Percentiles rank a stretch among this genome's conserved stretches.
Evolutionary conservation across 148 eudicot species (phyloP).

Genomic region (Pouteria glomerata): DNA sequence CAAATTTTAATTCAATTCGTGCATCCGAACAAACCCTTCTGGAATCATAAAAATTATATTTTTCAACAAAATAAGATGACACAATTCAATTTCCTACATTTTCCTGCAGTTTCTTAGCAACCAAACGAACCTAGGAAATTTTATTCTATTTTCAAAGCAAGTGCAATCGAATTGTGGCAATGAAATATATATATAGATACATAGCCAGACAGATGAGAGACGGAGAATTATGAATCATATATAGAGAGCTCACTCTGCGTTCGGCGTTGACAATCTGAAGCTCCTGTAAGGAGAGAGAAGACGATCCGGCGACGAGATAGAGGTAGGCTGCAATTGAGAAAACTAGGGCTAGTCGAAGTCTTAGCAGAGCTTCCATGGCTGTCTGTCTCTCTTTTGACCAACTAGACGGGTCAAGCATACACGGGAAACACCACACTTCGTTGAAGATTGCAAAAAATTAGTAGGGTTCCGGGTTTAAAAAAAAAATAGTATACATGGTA

Average conservation of each 20-base stretch:
- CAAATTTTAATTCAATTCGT: background rate
- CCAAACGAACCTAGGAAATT: background rate
- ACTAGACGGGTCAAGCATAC: background rate
- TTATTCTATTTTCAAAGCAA: background rate
- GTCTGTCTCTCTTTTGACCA: conserved; percentile 7
- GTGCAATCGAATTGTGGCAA: background rate
- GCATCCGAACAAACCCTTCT: background rate
- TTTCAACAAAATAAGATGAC: background rate
- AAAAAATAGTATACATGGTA: too few relatives aligned
- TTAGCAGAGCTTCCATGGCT: conserved; percentile 32
- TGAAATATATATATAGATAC: background rate
- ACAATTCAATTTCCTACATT: background rate
- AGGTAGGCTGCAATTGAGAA: conserved; percentile 24
- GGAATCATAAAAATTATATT: background rate
- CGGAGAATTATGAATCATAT: background rate
- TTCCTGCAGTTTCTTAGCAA: background rate
- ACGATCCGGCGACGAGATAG: conserved; percentile 25
- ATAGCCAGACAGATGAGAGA: background rate
- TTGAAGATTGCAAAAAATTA: too few relatives aligned
- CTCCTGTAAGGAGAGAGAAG: conserved; percentile 28
- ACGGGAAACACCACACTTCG: too few relatives aligned
- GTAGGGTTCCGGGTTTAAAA: too few relatives aligned
- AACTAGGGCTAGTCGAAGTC: conserved; percentile 21
- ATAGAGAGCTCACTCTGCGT: conserved; percentile 59
- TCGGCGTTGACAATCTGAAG: conserved; percentile 79